Evolutionary conservation across 73 alveolate species (phyloP).

Genomic region (Stentor roeselii): DNA sequence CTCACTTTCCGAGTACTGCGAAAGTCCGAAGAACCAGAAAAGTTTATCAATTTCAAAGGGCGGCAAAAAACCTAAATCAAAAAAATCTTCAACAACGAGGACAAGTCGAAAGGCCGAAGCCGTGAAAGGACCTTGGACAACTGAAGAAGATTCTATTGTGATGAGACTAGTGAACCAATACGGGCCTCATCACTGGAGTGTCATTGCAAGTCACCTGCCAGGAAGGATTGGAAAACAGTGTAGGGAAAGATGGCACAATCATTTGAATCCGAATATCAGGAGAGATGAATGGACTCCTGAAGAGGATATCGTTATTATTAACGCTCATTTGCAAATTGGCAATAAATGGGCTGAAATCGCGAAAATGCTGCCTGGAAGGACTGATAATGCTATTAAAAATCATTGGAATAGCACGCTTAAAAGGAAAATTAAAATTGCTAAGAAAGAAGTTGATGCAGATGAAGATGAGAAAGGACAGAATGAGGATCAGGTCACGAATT

Average conservation of each 20-base stretch:
- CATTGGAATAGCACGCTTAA: slow-evolving; percentile 80
- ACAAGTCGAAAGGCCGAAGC: too few relatives aligned
- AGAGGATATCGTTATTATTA: slow-evolving; percentile 84
- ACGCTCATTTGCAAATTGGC: slow-evolving; percentile 87
- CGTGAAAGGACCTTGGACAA: slow-evolving; percentile 89
- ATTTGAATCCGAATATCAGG: slow-evolving; percentile 87
- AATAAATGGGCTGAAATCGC: slow-evolving; percentile 88
- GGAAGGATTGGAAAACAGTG: slow-evolving; percentile 96
- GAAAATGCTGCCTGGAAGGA: slow-evolving; percentile 68
- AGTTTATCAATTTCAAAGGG: too few relatives aligned
- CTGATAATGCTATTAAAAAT: slow-evolving; percentile 83
- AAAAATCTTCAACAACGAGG: too few relatives aligned
- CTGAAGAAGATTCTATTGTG: slow-evolving; percentile 82
- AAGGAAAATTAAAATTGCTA: slow-evolving; percentile 54
- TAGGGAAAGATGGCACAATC: slow-evolving; percentile 97
- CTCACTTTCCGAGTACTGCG: too few relatives aligned
- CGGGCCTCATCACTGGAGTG: slow-evolving; percentile 94
- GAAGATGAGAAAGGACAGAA: too few relatives aligned
- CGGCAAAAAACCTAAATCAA: too few relatives aligned
- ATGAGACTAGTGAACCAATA: slow-evolving; percentile 76
- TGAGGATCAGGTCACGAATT: too few relatives aligned
- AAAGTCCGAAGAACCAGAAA: too few relatives aligned
- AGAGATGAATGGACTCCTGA: slow-evolving; percentile 89
- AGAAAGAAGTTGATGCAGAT: too few relatives aligned
- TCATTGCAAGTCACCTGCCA: slow-evolving; percentile 90